Base-by-base conservation (phyloP, 805 yeast species). In the Candida peoriensis region DNA sequence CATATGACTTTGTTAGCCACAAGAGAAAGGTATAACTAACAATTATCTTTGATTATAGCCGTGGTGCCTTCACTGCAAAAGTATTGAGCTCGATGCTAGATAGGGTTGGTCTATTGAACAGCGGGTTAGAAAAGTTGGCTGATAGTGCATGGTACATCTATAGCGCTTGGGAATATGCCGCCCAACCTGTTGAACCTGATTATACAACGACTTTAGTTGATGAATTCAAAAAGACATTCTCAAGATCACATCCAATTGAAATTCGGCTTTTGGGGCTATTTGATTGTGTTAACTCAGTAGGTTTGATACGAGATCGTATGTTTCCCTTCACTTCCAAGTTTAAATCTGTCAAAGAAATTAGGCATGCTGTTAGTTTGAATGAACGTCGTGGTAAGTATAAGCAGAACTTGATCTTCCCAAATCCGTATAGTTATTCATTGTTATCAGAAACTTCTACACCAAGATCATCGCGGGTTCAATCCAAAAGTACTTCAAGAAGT, bases 231-330 rank as follows among this genome's bases (percentile, higher is more conserved):
- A 61, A 58, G 30, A 73, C 79, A 0, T 80, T 79, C 48, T 68
- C 75, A 11, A 55, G 76, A 31, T 46, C 60, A 5, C 54, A 58
- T 5, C 46, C 54, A 2, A 70, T 75, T 4, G 48, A 47, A 8
- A 64, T 80, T 31, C 68, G 70, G 42, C 76, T 78, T 39, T 71
- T 79, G 68, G 87, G 87, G 0, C 54, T 80, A 14, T 80, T 81
- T 70, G 88, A 80, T 55, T 73, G 84, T 0, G 76, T 79, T 14
- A 78, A 76, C 48, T 77, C 85, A 2, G 78, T 78, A 15, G 87
- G 87, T 0, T 46, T 78, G 8, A 37, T 78, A 4, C 60, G 75
- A 27, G 83, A 78, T 46, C 55, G 74, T 25, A 42, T 74, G 50
- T 79, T 78, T 42, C 84, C 85, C 0, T 76, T 63, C 42, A 65